Evolutionary conservation across 2,329 filamentous ascomycete genomes (phyloP).

Genomic region (Ustilaginoidea virens): DNA sequence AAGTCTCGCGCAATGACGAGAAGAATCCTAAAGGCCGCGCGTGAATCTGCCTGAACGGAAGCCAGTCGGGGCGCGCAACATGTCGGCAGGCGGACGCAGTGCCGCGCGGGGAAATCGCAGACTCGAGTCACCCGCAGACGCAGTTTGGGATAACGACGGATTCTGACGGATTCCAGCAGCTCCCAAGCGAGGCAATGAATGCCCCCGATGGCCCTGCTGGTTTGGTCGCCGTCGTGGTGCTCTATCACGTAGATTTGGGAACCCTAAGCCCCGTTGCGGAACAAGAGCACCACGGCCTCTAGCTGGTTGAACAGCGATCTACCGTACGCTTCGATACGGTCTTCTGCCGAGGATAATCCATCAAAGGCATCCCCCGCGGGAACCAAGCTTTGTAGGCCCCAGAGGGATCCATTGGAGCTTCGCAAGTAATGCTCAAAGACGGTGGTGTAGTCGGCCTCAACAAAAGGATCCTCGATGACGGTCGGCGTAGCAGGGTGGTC

Average conservation of each 20-base stretch:
- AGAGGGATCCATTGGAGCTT: constrained; percentile 10
- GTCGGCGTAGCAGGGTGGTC: constrained; percentile 3
- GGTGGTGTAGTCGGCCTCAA: constrained; percentile 10
- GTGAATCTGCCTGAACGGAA: constrained; percentile 8
- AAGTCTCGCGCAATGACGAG: constrained; percentile 14
- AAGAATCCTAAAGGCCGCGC: constrained; percentile 10
- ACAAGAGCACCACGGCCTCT: constrained; percentile 4
- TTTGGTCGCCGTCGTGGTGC: constrained; percentile 8
- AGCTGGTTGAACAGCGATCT: constrained; percentile 10
- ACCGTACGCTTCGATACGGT: constrained; percentile 9
- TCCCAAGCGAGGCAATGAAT: constrained; percentile 15
- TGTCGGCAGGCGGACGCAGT: constrained; percentile 2
- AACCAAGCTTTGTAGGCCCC: constrained; percentile 8
- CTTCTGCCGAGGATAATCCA: constrained; percentile 7
- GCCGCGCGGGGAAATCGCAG: constrained; percentile 9
- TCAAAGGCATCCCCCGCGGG: constrained; percentile 5
- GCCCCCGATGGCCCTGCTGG: constrained; percentile 3
- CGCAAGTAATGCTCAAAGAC: constrained; percentile 13
- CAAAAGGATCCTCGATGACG: constrained; percentile 11
- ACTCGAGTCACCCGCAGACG: constrained; percentile 11
- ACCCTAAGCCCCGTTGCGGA: constrained; percentile 6
- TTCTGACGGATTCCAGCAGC: constrained; percentile 10
- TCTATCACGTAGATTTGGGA: constrained; percentile 13
- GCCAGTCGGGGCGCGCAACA: constrained; percentile 7
- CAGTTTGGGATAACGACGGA: constrained; percentile 8